Evolutionary conservation across 2,329 filamentous ascomycete genomes (phyloP), one percentile per base, ranked within the genome.

Genomic region (Fusarium irregulare): DNA sequence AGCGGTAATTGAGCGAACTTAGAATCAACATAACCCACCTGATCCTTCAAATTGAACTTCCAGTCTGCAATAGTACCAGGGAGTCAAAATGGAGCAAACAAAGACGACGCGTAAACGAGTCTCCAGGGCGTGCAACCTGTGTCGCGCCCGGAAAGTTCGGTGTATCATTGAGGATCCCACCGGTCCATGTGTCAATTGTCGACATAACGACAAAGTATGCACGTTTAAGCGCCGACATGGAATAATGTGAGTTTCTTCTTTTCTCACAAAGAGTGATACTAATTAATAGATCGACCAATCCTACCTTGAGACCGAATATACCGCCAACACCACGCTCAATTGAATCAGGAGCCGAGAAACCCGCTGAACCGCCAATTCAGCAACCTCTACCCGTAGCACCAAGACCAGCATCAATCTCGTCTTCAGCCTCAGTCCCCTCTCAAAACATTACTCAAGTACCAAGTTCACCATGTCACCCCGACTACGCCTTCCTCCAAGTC

Each of bases 181-280:
- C 16, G 55, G 56, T 18, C 73, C 73, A 11, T 75, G 73, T 60
- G 68, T 75, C 70, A 75, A 75, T 20, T 75, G 73, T 49, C 69
- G 68, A 48, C 61, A 74, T 14, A 72, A 72, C 40, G 71, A 66
- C n/a, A 75, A 75, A 28, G 61, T 70, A 7, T 75, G 73, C 47
- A 69, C 71, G 0, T 75, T 72, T 27, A 72, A 68, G 45, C 66
- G 56, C 23, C 46, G 67, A 7, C 63, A 69, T 47, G 70, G 72
- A 4, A 66, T 68, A 41, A 56, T 58, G 73, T 60, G n/a, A n/a
- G n/a, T n/a, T n/a, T n/a, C n/a, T n/a, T n/a, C n/a, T n/a, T n/a
- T n/a, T n/a, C n/a, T n/a, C n/a, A n/a, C n/a, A n/a, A n/a, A n/a
- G n/a, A 6, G 4, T 18, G 0, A 34, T 18, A 37, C 34, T 37